Base-by-base conservation (phyloP, 2,329 filamentous ascomycete genomes). In the Colletotrichum sp. region DNA sequence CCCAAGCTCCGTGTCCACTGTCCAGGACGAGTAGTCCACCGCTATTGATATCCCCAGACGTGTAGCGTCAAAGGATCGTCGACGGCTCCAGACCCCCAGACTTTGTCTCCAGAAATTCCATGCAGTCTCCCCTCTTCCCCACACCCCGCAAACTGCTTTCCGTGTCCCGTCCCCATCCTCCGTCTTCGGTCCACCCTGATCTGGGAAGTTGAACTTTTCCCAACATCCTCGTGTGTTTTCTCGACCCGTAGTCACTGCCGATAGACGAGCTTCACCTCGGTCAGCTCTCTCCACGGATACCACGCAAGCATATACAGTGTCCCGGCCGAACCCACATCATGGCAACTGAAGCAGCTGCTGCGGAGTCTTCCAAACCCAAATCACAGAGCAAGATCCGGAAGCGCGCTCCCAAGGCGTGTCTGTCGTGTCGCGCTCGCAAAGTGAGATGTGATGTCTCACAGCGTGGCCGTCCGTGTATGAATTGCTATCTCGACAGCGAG, bases 391-490 rank as follows among this genome's bases (percentile, higher is more conserved):
- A 86, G 79, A 82, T 83, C 69, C 81, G 85, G 48, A 88, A 87
- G 81, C 83, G 88, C 72, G 88, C 88, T 3, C 81, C 87, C n/a
- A 89, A 89, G 67, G 88, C 88, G 12, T 89, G 88, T 66, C 81
- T 88, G 12, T 88, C 87, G n/a, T 89, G 88, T 78, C 83, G 88
- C 18, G 84, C 87, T n/a, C 82, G 88, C 30, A 89, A 89, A 79
- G 88, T 89, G 32, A 83, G 88, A 32, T 89, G 88, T 73, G 88
- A 89, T 78, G 87, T 89, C 18, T 88, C 85, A 55, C 87, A 88
- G 77, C 83, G 85, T 73, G 88, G 87, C 5, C 82, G 84, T 36
- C 88, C 88, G 9, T 90, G 86, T 80, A 89, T 89, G 83, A 89
- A 89, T 71, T 90, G 88, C 79, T 87, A 87, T 61, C 85, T 89